Base-by-base conservation (phyloP, 768 basidiomycete genomes). In the Suillus tomentosus region DNA sequence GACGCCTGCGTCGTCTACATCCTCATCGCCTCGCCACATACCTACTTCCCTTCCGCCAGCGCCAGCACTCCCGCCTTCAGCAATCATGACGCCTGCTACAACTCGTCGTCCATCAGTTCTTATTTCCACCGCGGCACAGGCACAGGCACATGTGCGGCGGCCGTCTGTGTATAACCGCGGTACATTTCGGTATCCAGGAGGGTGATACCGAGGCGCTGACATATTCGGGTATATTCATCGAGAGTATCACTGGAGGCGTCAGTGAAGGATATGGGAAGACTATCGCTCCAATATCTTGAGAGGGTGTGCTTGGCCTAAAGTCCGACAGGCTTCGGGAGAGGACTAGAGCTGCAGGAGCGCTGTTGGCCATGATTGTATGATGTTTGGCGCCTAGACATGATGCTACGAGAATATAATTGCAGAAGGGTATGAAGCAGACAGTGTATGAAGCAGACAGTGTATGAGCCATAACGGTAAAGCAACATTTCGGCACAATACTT, bases 161-260 rank as follows among this genome's bases (percentile, higher is more conserved):
- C 73, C 79, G 1, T 78, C 82, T 0, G 62, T 81, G 3, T 80
- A 79, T 61, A 79, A 79, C 24, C 81, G 83, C 7, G 76, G 83
- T 84, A 1, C 82, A 87, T 69, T 74, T 81, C 67, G 87, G 86
- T 11, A 80, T 84, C 39, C 87, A 88, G 68, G 85, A 87, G 68
- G 85, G 83, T 2, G 80, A 79, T 9, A 79, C 77, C 5, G 87
- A 88, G 64, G 84, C 81, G 1, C 67, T 87, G 31, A 70, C 83
- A 7, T 87, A 84, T 70, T 87, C 86, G 37, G 86, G 86, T 0
- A 75, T 87, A 7, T 88, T 87, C 72, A 80, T 88, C 6, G 82
- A 87, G 69, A 72, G 71, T 31, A 69, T 79, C 7, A 59, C 68
- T 17, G 68, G 64, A 45, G 79, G 82, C 2, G 70, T 85, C 45